These are phyloP conservation scores for Phytophthora meadii DNA, from an alignment of 352 stramenopile species.

Conservation along the genomic window DNA sequence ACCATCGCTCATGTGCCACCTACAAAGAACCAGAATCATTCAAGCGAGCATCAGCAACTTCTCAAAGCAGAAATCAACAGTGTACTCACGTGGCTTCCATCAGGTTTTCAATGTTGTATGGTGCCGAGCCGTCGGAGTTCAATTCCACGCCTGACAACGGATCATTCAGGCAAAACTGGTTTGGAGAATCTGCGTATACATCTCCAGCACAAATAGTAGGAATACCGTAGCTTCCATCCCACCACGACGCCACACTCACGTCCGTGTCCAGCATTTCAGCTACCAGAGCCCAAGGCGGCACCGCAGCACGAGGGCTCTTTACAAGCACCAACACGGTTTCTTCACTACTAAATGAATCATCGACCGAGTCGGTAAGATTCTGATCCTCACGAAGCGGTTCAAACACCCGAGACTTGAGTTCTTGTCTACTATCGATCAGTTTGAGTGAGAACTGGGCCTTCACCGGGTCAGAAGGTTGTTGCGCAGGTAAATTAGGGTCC, in stretches of 20 bases:
- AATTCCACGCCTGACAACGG: conserved; percentile 42
- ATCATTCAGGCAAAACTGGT: conserved; percentile 71
- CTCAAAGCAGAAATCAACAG: background rate
- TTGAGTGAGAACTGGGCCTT: conserved; percentile 39
- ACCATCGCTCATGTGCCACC: conserved; percentile 43
- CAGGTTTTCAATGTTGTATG: conserved; percentile 83
- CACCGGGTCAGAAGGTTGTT: conserved; percentile 40
- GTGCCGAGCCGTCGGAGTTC: conserved; percentile 53
- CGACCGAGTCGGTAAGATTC: conserved; percentile 6
- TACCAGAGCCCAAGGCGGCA: conserved; percentile 76
- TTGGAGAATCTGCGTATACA: conserved; percentile 43
- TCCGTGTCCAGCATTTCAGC: conserved; percentile 60
- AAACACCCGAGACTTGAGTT: conserved; percentile 29
- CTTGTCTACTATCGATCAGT: conserved; percentile 1
- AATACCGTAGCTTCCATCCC: conserved; percentile 75
- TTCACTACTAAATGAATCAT: background rate
- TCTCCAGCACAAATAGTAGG: conserved; percentile 81
- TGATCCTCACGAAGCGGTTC: conserved; percentile 23
- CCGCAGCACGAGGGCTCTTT: conserved; percentile 58
- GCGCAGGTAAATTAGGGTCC: conserved; percentile 39
- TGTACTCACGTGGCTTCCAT: conserved; percentile 62
- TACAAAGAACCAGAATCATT: conserved; percentile 3
- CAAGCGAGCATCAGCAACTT: background rate
- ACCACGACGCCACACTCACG: conserved; percentile 83
- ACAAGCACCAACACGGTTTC: conserved; percentile 54